A percentile compares a stretch with the other conserved stretches of the same genome.
Conservation (phyloP, 129 eudicot genomes). For the Erigeron canadensis region DNA sequence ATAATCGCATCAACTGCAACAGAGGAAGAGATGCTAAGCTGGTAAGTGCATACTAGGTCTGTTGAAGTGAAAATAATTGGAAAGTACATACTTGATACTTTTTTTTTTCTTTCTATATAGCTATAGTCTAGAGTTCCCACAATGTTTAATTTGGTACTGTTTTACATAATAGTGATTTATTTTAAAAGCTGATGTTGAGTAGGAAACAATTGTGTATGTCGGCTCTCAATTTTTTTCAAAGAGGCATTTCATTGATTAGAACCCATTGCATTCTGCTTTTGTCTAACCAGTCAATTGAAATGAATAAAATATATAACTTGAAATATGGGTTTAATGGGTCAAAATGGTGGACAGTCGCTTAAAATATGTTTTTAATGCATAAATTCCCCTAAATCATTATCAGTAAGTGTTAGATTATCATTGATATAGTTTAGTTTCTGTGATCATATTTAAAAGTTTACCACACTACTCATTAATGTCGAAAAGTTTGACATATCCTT, state of each 20-base stretch:
- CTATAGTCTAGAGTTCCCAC: background rate
- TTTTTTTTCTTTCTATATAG: background rate
- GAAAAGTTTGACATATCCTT: too few species aligned
- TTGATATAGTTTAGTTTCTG: background rate
- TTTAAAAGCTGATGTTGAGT: background rate
- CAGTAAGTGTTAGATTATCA: background rate
- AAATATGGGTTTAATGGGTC: background rate
- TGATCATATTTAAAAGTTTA: background rate
- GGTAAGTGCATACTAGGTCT: slow-evolving; percentile 28
- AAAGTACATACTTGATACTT: too few species aligned
- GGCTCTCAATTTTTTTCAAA: too few species aligned
- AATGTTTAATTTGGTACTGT: background rate
- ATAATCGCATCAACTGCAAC: slow-evolving; percentile 66
- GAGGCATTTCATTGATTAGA: background rate
- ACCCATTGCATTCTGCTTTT: background rate
- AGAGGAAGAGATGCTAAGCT: slow-evolving; percentile 60
- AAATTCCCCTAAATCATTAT: background rate
- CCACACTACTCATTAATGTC: background rate
- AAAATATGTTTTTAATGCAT: background rate
- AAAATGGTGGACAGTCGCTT: background rate
- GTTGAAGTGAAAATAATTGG: too few species aligned
- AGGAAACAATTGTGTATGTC: background rate
- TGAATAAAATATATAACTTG: background rate
- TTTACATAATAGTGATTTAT: background rate
- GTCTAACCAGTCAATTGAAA: background rate